These are phyloP conservation scores for Marsdenia floribunda DNA, from an alignment of 257 asterid genomes.

Conservation along the genomic window DNA sequence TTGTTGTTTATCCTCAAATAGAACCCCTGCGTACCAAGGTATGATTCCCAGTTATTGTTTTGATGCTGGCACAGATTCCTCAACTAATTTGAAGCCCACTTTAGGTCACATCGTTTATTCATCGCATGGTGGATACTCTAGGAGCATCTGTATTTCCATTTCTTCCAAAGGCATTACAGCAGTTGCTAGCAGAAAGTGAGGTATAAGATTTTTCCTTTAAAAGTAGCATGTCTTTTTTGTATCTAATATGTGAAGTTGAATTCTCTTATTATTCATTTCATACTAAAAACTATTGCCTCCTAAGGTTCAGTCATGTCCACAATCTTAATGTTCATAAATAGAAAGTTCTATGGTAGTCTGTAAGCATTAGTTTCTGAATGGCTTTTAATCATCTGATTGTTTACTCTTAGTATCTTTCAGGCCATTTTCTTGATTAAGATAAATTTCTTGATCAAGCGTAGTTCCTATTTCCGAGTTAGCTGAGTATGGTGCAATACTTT, in stretches of 20 bases:
- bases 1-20: constrained; percentile 71
- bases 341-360: background rate
- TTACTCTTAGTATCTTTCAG: background rate
- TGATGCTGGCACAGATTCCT: background rate
- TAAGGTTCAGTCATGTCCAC: background rate
- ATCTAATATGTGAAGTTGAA: background rate
- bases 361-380: background rate
- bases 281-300: background rate
- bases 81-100: constrained; percentile 25
- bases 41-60: constrained; percentile 19
- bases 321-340: background rate
- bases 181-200: constrained; percentile 85
- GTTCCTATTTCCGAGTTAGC: background rate
- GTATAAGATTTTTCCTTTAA: constrained; percentile 29
- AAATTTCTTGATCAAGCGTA: background rate
- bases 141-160: constrained; percentile 83
- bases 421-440: background rate
- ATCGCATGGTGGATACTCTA: constrained; percentile 92
- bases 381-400: background rate
- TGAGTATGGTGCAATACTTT: background rate
- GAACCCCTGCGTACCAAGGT: constrained; percentile 84
- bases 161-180: constrained; percentile 88
- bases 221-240: background rate
- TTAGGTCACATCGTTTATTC: constrained; percentile 86
- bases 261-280: background rate